Conservation (phyloP, 164 flowering plant genomes). For the Macadamia tetraphylla region DNA sequence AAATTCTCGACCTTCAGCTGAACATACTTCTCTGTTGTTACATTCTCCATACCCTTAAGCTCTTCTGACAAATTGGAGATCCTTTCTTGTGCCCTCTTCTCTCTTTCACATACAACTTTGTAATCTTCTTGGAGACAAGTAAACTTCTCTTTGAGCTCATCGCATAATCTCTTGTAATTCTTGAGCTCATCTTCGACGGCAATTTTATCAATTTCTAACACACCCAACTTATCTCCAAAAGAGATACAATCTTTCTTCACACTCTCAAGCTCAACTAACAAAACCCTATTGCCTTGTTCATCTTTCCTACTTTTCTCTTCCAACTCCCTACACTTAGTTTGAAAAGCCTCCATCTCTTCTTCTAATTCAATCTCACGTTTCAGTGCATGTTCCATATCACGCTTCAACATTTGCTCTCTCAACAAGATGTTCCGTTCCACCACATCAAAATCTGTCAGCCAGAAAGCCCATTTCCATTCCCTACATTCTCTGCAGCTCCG, state of each 20-base stretch:
- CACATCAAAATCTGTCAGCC: conserved; percentile 6
- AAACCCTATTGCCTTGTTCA: neutral
- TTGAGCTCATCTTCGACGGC: conserved; percentile 8
- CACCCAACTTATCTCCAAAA: neutral
- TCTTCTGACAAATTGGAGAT: conserved; percentile 1
- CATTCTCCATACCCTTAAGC: conserved; percentile 12
- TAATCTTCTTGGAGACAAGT: conserved; percentile 10
- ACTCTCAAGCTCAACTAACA: conserved; percentile 10
- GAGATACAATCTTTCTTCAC: neutral
- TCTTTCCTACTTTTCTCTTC: conserved; percentile 1
- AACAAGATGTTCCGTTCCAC: conserved; percentile 5
- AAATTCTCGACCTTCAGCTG: conserved; percentile 37
- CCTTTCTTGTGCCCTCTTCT: conserved; percentile 12
- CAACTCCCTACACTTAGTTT: neutral
- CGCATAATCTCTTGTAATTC: conserved; percentile 1
- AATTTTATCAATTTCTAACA: neutral
- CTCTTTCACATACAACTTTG: conserved; percentile 7
- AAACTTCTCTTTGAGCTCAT: conserved; percentile 4
- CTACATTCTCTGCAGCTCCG: neutral
- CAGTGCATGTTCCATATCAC: neutral
- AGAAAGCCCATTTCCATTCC: conserved; percentile 6
- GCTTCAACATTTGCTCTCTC: conserved; percentile 2
- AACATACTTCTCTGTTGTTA: conserved; percentile 16
- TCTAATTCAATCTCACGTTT: neutral
- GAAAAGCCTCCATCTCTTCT: conserved; percentile 7